A percentile compares a stretch with the other conserved stretches of the same genome.
These are phyloP conservation scores for Xerocomellus chrysenteron DNA, from an alignment of 768 basidiomycete genomes.

Conservation along the genomic window DNA sequence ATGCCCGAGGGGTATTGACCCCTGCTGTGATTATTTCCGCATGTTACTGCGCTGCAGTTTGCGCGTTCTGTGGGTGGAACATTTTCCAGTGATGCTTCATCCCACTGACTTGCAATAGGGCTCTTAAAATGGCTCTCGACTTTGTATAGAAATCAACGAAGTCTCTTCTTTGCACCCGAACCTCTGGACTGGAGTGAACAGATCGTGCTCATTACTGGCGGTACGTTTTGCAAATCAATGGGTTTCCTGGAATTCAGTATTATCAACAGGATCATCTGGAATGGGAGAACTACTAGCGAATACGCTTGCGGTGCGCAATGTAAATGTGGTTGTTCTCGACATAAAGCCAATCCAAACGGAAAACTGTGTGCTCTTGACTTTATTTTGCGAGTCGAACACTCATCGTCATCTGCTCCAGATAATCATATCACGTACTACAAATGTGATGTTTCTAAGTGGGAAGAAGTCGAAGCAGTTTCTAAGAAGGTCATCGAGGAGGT, in stretches of 20 bases:
- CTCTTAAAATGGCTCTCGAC: conserved; percentile 66
- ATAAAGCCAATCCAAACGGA: conserved; percentile 74
- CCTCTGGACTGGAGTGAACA: conserved; percentile 85
- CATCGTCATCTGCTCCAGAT: conserved; percentile 40
- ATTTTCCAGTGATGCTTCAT: background rate
- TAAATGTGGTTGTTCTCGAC: conserved; percentile 84
- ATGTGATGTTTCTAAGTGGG: conserved; percentile 90
- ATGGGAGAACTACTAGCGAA: conserved; percentile 87
- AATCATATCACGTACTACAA: conserved; percentile 76
- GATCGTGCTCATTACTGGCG: conserved; percentile 89
- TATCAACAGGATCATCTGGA: conserved; percentile 74
- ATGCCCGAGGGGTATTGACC: conserved; percentile 54
- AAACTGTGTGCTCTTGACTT: conserved; percentile 52
- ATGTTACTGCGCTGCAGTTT: conserved; percentile 58
- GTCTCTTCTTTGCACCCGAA: conserved; percentile 55
- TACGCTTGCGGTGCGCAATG: conserved; percentile 79
- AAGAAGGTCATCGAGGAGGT: conserved; percentile 79
- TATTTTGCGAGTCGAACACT: background rate
- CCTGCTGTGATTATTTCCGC: conserved; percentile 50
- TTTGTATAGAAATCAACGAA: conserved; percentile 74
- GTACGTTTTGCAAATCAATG: conserved; percentile 40
- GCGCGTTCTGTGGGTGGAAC: conserved; percentile 60
- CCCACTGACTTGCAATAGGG: conserved; percentile 43
- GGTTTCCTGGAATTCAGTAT: background rate
- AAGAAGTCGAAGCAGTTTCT: conserved; percentile 76